Evolutionary conservation across 495 filamentous ascomycete genomes (phyloP), one percentile per base, ranked within the genome.

Genomic region (Bombardia bombarda): DNA sequence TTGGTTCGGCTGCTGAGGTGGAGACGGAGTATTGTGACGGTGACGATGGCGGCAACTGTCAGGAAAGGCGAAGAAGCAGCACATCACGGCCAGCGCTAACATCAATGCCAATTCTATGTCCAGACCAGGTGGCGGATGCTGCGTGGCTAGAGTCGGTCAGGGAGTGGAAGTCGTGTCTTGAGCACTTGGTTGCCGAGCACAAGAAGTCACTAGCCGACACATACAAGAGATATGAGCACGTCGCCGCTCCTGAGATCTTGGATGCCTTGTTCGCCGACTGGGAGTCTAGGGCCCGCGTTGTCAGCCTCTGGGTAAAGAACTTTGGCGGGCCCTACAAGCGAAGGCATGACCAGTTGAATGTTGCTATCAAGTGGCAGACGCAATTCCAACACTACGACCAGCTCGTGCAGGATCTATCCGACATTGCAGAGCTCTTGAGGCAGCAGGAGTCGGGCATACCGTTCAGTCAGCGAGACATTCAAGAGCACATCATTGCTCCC

Each of bases 91-190:
- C n/a, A n/a, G n/a, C n/a, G n/a, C n/a, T n/a, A n/a, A n/a, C n/a
- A n/a, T n/a, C n/a, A n/a, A n/a, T n/a, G n/a, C n/a, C n/a, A n/a
- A n/a, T n/a, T n/a, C n/a, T n/a, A n/a, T n/a, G n/a, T n/a, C n/a
- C n/a, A n/a, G n/a, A n/a, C n/a, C n/a, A n/a, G n/a, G n/a, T n/a
- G n/a, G n/a, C n/a, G n/a, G n/a, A n/a, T n/a, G n/a, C n/a, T n/a
- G n/a, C n/a, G n/a, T n/a, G n/a, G n/a, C n/a, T n/a, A 2, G 42
- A 45, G 2, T 53, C 62, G 3, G 50, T 66, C 6, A 46, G 48
- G 12, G 61, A 58, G 24, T 68, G 58, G 50, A 59, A 58, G 42
- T 13, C 35, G 3, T 39, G 49, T n/a, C 52, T 64, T 21, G 52
- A 64, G 30, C 28, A 30, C 19, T 48, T 67, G 40, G 38, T 53